These are phyloP conservation scores for Debaryomyces psychrophilus DNA, from an alignment of 1,139 yeast species.

Conservation along the genomic window DNA sequence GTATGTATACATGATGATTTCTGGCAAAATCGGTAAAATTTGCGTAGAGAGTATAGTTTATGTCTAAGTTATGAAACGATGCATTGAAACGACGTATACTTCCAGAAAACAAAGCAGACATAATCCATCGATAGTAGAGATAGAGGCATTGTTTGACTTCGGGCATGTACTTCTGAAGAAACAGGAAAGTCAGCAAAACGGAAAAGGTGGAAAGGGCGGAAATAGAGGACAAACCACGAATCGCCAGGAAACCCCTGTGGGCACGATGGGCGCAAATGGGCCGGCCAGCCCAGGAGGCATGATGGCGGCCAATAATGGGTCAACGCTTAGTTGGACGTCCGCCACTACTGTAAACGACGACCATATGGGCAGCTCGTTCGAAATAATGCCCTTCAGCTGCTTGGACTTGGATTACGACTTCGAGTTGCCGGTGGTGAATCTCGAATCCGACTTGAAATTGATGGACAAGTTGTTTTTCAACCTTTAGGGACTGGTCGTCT, in stretches of 20 bases:
- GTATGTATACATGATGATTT: not conserved
- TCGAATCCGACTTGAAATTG: conserved; percentile 13
- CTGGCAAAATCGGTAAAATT: not conserved
- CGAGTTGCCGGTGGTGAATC: conserved; percentile 11
- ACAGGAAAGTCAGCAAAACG: not conserved
- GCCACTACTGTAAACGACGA: conserved; percentile 4
- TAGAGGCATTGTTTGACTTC: conserved; percentile 9
- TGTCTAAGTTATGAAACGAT: conserved; percentile 4
- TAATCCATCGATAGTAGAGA: conserved; percentile 7
- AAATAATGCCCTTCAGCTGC: conserved; percentile 1
- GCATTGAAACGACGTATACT: not conserved
- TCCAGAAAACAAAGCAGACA: conserved; percentile 1
- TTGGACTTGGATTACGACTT: conserved; percentile 13
- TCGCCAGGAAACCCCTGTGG: not conserved
- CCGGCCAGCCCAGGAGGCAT: not conserved
- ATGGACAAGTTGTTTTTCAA: conserved; percentile 9
- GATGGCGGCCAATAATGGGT: not conserved
- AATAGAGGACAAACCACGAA: not conserved
- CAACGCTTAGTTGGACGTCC: conserved; percentile 4
- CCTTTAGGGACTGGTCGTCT: not conserved
- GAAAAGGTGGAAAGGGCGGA: not conserved
- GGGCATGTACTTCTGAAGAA: conserved; percentile 8
- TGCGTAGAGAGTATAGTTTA: not conserved
- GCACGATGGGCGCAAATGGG: not conserved
- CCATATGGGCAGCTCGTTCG: not conserved